A percentile compares a stretch with the other conserved stretches of the same genome.
Evolutionary conservation across 2,329 filamentous ascomycete species (phyloP).

Genomic region (Fusarium succisae): DNA sequence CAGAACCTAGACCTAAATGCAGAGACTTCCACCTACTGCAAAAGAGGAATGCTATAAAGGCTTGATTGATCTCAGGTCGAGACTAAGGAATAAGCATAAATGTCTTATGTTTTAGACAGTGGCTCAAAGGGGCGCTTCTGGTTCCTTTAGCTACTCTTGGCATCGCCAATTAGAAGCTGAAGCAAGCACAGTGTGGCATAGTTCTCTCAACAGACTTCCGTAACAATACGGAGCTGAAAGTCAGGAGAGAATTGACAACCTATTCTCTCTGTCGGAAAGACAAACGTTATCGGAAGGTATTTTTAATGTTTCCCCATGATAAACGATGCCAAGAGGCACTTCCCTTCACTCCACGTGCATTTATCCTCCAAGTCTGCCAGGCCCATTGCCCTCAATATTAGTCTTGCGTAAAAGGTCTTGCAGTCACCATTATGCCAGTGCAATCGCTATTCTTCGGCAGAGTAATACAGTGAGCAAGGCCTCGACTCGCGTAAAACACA

Average conservation of each 20-base stretch:
- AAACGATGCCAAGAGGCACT: background rate
- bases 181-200: background rate
- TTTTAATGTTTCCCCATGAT: background rate
- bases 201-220: background rate
- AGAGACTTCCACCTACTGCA: background rate
- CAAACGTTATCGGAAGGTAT: no score
- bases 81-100: background rate
- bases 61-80: background rate
- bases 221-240: background rate
- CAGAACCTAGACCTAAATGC: background rate
- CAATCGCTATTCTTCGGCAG: background rate
- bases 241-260: no score
- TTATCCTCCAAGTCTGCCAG: background rate
- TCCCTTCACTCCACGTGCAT: background rate
- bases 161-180: background rate
- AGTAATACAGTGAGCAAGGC: background rate
- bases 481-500: no score
- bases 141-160: background rate
- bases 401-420: background rate
- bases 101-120: background rate
- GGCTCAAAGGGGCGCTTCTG: background rate
- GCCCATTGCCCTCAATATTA: background rate
- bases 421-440: background rate
- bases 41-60: background rate
- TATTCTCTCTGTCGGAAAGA: background rate